These are phyloP conservation scores for Penicillium sp. DNA, from an alignment of 2,329 filamentous ascomycete species.

Conservation along the genomic window DNA sequence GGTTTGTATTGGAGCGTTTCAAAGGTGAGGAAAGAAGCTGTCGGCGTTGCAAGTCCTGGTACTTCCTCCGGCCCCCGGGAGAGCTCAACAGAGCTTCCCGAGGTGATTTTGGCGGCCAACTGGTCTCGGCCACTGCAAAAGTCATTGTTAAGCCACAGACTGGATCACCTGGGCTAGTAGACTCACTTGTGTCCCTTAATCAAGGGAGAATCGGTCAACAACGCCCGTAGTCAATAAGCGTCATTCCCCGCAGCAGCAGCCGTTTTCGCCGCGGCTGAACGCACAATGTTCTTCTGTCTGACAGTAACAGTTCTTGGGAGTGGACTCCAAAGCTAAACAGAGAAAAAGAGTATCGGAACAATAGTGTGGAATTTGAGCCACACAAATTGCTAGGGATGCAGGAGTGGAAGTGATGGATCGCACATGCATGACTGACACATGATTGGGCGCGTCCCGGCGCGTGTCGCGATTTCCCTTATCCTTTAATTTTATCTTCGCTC, in stretches of 20 bases:
- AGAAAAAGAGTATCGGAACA: not conserved
- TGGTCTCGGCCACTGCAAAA: constrained; percentile 43
- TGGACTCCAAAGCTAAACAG: not conserved
- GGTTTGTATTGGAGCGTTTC: constrained; percentile 51
- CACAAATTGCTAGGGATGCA: constrained; percentile 6
- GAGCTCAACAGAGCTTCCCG: constrained; percentile 65
- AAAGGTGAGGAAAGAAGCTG: constrained; percentile 70
- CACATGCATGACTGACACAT: constrained; percentile 17
- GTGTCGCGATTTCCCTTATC: constrained; percentile 27
- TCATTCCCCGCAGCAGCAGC: constrained; percentile 19
- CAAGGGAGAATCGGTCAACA: constrained; percentile 8
- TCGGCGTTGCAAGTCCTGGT: constrained; percentile 66
- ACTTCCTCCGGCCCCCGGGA: constrained; percentile 75
- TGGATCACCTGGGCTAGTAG: not conserved
- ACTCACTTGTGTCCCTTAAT: constrained; percentile 13
- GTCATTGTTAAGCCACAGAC: constrained; percentile 6
- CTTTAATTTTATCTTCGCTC: constrained; percentile 10
- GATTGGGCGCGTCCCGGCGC: constrained; percentile 30
- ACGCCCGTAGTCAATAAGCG: constrained; percentile 10
- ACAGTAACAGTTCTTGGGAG: not conserved
- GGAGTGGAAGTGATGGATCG: constrained; percentile 22
- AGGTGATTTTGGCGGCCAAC: constrained; percentile 65
- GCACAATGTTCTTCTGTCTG: not conserved
- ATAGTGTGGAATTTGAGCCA: not conserved
- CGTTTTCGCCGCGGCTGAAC: constrained; percentile 12